These are phyloP conservation scores for Pulveroboletus sp. DNA, from an alignment of 768 basidiomycete species.

Conservation along the genomic window DNA sequence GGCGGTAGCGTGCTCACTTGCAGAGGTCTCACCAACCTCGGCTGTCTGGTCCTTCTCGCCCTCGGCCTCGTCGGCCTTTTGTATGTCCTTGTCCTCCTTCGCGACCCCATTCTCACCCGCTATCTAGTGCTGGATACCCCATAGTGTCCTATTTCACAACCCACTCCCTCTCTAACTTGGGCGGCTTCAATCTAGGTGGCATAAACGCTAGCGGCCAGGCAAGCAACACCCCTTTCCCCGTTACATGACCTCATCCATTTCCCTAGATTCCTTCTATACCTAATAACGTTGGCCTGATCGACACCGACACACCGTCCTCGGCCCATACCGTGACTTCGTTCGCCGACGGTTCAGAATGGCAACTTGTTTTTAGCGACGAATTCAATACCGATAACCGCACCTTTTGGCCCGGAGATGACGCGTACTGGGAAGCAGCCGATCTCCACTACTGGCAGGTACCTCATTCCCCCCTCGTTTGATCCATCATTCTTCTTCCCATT, in stretches of 20 bases:
- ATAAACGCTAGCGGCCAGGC: slow-evolving; percentile 76
- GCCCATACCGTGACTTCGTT: slow-evolving; percentile 55
- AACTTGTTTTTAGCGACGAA: slow-evolving; percentile 86
- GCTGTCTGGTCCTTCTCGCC: slow-evolving; percentile 59
- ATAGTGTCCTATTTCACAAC: slow-evolving; percentile 55
- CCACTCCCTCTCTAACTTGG: slow-evolving; percentile 43
- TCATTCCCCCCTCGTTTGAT: not conserved
- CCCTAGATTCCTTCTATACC: slow-evolving; percentile 52
- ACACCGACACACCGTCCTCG: slow-evolving; percentile 66
- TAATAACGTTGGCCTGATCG: slow-evolving; percentile 73
- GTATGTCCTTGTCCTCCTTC: slow-evolving; percentile 35
- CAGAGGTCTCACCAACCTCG: slow-evolving; percentile 70
- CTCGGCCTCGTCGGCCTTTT: slow-evolving; percentile 57
- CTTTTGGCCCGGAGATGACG: slow-evolving; percentile 81
- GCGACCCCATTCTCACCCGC: not conserved
- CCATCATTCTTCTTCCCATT: not conserved
- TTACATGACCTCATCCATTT: not conserved
- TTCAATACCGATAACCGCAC: slow-evolving; percentile 78
- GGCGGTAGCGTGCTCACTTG: slow-evolving; percentile 60
- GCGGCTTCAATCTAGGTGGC: slow-evolving; percentile 74
- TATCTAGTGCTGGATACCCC: slow-evolving; percentile 59
- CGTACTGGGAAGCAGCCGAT: slow-evolving; percentile 84
- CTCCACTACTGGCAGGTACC: slow-evolving; percentile 74
- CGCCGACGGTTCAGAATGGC: slow-evolving; percentile 48
- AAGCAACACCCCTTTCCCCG: slow-evolving; percentile 4